phyloP scores from a whole-genome alignment of 2,329 filamentous ascomycete species.

The Calycina herbarum region DNA sequence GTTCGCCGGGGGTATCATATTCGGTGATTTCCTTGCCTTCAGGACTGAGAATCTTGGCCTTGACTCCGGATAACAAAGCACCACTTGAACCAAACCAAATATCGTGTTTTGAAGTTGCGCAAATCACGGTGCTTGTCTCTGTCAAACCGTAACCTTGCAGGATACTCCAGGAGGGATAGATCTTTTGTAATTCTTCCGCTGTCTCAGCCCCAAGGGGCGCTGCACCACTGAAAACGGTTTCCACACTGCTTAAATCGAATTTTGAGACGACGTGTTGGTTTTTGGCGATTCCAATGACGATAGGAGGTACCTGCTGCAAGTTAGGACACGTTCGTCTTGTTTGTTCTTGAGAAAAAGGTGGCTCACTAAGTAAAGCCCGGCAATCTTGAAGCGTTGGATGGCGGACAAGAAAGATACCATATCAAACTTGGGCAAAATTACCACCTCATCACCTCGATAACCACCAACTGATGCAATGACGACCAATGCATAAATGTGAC shows the following conservation, averaged over 20 bases:
- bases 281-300: constrained; percentile 75
- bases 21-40: constrained; percentile 71
- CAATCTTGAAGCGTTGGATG: constrained; percentile 69
- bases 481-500: constrained; percentile 78
- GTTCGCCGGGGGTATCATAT: constrained; percentile 75
- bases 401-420: constrained; percentile 61
- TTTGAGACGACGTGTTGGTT: constrained; percentile 57
- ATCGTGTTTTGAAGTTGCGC: constrained; percentile 59
- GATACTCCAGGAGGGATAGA: constrained; percentile 42
- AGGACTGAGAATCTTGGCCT: constrained; percentile 64
- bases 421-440: constrained; percentile 77
- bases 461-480: constrained; percentile 65
- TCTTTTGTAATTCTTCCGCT: constrained; percentile 54
- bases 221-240: constrained; percentile 69
- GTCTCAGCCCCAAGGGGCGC: constrained; percentile 77
- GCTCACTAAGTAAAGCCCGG: constrained; percentile 63
- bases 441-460: constrained; percentile 71
- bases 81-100: constrained; percentile 72
- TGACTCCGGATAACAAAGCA: constrained; percentile 63
- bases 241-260: constrained; percentile 71
- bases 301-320: constrained; percentile 65
- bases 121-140: constrained; percentile 72
- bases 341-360: constrained; percentile 58
- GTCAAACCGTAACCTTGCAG: constrained; percentile 78
- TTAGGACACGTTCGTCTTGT: constrained; percentile 59